Conservation (phyloP, 202 grass and related monocot species). For the Carex arenaria region DNA sequence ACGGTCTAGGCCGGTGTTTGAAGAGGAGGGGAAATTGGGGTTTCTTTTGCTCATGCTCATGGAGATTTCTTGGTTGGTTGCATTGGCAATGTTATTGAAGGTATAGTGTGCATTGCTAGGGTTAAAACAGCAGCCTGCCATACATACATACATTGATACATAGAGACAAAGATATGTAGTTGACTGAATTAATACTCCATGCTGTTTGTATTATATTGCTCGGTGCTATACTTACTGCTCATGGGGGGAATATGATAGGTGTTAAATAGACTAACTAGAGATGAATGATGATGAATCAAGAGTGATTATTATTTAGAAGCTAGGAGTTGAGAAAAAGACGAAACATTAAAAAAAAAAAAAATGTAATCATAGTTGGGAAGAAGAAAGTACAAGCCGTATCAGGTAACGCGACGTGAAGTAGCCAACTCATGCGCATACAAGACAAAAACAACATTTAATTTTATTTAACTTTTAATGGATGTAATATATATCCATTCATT, state of each 20-base stretch:
- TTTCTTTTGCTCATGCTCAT: background rate
- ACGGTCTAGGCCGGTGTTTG: constrained; percentile 38
- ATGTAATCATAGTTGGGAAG: constrained; percentile 10
- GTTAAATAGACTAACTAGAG: background rate
- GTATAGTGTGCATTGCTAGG: background rate
- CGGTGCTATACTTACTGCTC: background rate
- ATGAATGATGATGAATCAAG: background rate
- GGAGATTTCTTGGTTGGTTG: background rate
- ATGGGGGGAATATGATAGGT: too few species aligned
- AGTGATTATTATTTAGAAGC: background rate
- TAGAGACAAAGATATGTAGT: background rate
- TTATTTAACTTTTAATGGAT: background rate
- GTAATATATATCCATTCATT: too few species aligned
- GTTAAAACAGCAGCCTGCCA: constrained; percentile 7
- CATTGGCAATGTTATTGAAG: too few species aligned
- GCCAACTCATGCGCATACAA: constrained; percentile 38
- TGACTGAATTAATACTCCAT: background rate
- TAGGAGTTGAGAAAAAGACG: background rate
- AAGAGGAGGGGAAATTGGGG: constrained; percentile 9
- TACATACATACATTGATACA: too few species aligned
- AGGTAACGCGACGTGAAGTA: constrained; percentile 43
- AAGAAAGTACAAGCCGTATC: constrained; percentile 23
- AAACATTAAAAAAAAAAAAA: background rate
- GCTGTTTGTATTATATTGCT: background rate
- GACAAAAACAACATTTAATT: background rate